phyloP scores from a whole-genome alignment of 345 rosid genomes.

The Brassica cretica region DNA sequence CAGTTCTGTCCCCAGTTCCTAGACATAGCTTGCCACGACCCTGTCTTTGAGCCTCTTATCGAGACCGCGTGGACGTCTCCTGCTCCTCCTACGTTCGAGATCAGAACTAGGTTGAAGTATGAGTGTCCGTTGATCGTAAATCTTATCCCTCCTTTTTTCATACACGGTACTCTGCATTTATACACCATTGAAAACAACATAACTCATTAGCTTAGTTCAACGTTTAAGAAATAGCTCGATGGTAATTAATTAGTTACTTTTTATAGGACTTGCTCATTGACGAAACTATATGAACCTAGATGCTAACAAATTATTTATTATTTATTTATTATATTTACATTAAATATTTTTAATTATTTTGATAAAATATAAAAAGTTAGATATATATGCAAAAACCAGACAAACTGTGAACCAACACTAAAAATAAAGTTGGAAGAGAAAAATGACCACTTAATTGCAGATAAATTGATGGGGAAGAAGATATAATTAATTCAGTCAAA shows the following conservation, averaged over 20 bases:
- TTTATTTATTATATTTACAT: background rate
- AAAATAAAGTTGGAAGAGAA: background rate
- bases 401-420: background rate
- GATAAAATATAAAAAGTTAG: background rate
- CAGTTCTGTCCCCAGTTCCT: conserved; percentile 99
- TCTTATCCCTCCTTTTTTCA: conserved; percentile 87
- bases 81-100: conserved; percentile 84
- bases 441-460: background rate
- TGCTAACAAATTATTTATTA: background rate
- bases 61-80: conserved; percentile 81
- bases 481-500: background rate
- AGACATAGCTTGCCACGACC: conserved; percentile 87
- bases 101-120: conserved; percentile 85
- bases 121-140: conserved; percentile 91
- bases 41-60: conserved; percentile 82
- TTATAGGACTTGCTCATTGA: background rate
- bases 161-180: conserved; percentile 68
- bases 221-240: background rate
- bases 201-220: background rate
- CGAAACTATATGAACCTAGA: background rate
- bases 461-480: background rate
- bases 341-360: background rate
- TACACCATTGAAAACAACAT: background rate
- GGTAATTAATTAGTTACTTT: background rate
- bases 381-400: background rate